Evolutionary conservation across 1,284 basidiomycete genomes (phyloP).

Genomic region (Sporisorium exsertum): DNA sequence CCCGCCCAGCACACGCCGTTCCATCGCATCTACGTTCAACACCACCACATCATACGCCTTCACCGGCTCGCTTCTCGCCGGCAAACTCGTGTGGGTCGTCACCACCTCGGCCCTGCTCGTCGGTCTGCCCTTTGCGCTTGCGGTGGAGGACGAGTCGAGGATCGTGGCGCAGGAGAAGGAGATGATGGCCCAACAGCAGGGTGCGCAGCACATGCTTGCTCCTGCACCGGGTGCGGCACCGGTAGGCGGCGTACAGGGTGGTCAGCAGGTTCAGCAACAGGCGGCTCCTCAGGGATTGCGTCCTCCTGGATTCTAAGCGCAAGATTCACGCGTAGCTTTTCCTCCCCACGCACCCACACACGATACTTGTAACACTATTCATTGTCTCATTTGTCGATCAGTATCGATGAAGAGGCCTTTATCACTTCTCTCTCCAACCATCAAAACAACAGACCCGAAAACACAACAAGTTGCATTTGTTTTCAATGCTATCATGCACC

Average conservation of each 20-base stretch:
- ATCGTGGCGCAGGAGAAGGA: constrained; percentile 95
- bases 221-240: constrained; percentile 20
- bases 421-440: background rate
- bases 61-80: constrained; percentile 78
- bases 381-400: background rate
- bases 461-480: background rate
- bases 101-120: constrained; percentile 93
- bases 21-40: constrained; percentile 76
- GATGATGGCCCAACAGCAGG: constrained; percentile 90
- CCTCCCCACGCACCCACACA: too few species aligned
- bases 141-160: constrained; percentile 94
- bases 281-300: constrained; percentile 54
- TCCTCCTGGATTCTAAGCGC: constrained; percentile 62
- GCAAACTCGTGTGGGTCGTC: constrained; percentile 92
- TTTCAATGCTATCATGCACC: constrained; percentile 13
- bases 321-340: background rate
- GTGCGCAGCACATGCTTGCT: constrained; percentile 76
- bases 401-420: background rate
- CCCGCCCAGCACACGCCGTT: constrained; percentile 85
- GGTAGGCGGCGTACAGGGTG: constrained; percentile 7
- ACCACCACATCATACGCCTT: constrained; percentile 75
- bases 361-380: constrained; percentile 28
- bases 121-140: constrained; percentile 89
- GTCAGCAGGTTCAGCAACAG: constrained; percentile 15
- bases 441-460: background rate